Evolutionary conservation across 129 eudicot genomes (phyloP).

Genomic region (Escallonia rubra): DNA sequence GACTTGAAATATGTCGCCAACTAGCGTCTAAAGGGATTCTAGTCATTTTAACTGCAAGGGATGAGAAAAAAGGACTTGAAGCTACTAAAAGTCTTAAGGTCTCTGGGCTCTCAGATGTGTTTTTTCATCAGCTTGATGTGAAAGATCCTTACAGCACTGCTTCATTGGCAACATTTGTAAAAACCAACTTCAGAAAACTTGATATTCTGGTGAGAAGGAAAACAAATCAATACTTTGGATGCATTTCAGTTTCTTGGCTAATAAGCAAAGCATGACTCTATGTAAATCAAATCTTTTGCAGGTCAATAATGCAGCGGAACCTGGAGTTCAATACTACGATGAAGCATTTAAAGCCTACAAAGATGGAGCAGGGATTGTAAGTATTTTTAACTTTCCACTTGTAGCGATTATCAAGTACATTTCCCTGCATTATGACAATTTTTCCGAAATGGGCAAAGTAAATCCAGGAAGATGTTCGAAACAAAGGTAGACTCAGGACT

Average conservation of each 20-base stretch:
- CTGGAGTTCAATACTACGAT: slow-evolving; percentile 14
- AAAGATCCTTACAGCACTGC: slow-evolving; percentile 2
- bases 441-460: not conserved
- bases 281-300: not conserved
- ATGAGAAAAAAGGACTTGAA: slow-evolving; percentile 5
- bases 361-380: slow-evolving; percentile 38
- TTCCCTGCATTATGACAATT: not conserved
- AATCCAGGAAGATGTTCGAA: not conserved
- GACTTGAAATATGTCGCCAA: slow-evolving; percentile 6
- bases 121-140: slow-evolving; percentile 12
- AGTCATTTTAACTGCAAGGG: slow-evolving; percentile 7
- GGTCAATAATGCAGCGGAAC: slow-evolving; percentile 21
- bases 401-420: not conserved
- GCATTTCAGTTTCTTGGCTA: not conserved
- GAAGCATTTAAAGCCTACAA: slow-evolving; percentile 32
- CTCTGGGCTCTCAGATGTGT: slow-evolving; percentile 13
- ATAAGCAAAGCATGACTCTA: not conserved
- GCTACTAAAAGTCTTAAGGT: slow-evolving; percentile 2
- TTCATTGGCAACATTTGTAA: slow-evolving; percentile 1
- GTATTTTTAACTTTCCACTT: slow-evolving; percentile 11
- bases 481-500: not conserved
- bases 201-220: slow-evolving; percentile 3
- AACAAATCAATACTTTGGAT: not conserved
- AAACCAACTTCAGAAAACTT: slow-evolving; percentile 6
- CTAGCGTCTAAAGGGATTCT: not conserved